Conservation (phyloP, 805 yeast genomes). For the Sporopachydermia quercuum region DNA sequence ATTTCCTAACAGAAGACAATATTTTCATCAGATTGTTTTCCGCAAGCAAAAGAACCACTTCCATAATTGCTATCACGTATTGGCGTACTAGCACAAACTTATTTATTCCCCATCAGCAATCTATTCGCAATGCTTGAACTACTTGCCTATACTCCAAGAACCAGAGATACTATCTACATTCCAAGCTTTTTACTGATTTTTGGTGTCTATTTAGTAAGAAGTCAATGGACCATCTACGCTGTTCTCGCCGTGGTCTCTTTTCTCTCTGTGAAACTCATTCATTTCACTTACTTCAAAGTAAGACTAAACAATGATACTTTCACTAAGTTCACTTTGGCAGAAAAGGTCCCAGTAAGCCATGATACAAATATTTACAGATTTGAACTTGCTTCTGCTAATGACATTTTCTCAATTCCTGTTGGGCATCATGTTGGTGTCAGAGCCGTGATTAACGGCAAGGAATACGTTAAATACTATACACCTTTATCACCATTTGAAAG, state of each 20-base stretch:
- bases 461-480: slow-evolving; percentile 51
- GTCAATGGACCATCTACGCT: background rate
- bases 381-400: slow-evolving; percentile 43
- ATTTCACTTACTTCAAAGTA: background rate
- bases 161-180: background rate
- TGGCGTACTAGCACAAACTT: too few species aligned
- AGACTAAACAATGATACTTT: background rate
- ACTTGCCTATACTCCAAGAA: background rate
- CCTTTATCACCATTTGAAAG: slow-evolving; percentile 43
- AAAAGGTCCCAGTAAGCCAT: background rate
- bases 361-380: slow-evolving; percentile 36
- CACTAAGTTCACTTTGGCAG: background rate
- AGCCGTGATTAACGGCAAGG: slow-evolving; percentile 31
- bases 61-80: too few species aligned
- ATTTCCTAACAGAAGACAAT: too few species aligned
- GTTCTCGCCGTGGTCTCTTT: background rate
- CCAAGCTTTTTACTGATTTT: background rate
- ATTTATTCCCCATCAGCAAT: too few species aligned
- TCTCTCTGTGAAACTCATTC: background rate
- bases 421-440: slow-evolving; percentile 62
- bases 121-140: background rate
- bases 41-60: too few species aligned
- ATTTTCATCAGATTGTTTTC: too few species aligned
- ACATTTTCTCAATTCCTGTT: slow-evolving; percentile 49
- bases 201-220: background rate